Conservation (phyloP, 495 filamentous ascomycete species). For the Podospora pseudopauciseta region DNA sequence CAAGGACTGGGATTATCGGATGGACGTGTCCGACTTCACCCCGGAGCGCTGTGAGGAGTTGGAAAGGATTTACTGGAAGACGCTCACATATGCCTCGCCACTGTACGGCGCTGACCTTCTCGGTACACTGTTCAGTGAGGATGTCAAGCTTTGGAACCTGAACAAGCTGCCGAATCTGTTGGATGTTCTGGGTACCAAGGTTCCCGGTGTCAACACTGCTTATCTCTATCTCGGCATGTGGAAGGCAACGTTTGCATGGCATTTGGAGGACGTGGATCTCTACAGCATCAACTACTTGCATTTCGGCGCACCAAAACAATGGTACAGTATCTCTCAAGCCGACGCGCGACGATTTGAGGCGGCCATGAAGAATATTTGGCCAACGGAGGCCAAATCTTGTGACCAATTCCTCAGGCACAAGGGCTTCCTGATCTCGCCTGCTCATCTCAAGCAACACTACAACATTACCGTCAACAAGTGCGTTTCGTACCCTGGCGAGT, state of each 20-base stretch:
- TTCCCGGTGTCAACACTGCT: slow-evolving; percentile 97
- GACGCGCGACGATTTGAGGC: slow-evolving; percentile 93
- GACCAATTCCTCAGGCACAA: slow-evolving; percentile 97
- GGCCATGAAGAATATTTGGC: slow-evolving; percentile 94
- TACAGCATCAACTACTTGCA: slow-evolving; percentile 99
- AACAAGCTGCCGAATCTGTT: slow-evolving; percentile 90
- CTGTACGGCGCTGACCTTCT: slow-evolving; percentile 97
- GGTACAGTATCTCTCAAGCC: slow-evolving; percentile 97
- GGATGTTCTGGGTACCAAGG: slow-evolving; percentile 89
- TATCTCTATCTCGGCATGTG: slow-evolving; percentile 99
- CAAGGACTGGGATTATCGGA: slow-evolving; percentile 81
- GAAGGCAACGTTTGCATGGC: slow-evolving; percentile 99
- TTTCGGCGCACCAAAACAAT: slow-evolving; percentile 97
- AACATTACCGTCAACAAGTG: slow-evolving; percentile 93
- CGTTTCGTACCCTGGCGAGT: slow-evolving; percentile 95
- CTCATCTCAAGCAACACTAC: slow-evolving; percentile 76
- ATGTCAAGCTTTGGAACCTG: slow-evolving; percentile 84
- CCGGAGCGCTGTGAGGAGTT: slow-evolving; percentile 88
- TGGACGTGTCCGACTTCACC: slow-evolving; percentile 82
- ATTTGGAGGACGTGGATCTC: slow-evolving; percentile 95
- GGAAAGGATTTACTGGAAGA: slow-evolving; percentile 93
- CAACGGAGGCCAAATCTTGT: slow-evolving; percentile 93
- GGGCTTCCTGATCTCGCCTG: slow-evolving; percentile 94
- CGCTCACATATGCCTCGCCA: slow-evolving; percentile 86
- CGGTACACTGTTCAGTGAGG: slow-evolving; percentile 90